Percentiles rank a stretch among this genome's conserved stretches.
Evolutionary conservation across 2,329 filamentous ascomycete species (phyloP).

Genomic region (Botrytis medusae): DNA sequence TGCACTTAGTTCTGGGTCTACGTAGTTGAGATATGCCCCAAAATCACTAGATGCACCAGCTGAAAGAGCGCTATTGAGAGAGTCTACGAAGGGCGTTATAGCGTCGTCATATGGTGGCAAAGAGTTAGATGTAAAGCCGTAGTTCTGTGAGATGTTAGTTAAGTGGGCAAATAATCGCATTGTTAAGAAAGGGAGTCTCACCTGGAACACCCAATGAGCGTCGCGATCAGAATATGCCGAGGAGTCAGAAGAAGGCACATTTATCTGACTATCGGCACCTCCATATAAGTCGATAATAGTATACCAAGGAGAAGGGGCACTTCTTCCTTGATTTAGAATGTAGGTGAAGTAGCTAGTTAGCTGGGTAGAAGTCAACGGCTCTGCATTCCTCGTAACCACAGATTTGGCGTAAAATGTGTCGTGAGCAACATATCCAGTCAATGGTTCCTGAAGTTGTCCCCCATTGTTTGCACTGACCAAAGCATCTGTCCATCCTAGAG

Average conservation of each 20-base stretch:
- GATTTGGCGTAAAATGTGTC: conserved; percentile 30
- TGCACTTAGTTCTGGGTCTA: conserved; percentile 18
- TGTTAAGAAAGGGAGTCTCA: not conserved
- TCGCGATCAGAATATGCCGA: conserved; percentile 25
- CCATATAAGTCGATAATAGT: conserved; percentile 25
- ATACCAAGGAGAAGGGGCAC: conserved; percentile 18
- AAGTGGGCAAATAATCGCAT: no score
- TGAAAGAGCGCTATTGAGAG: conserved; percentile 25
- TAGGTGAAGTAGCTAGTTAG: conserved; percentile 21
- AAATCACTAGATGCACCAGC: conserved; percentile 28
- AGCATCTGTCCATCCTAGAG: conserved; percentile 27
- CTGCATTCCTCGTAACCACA: conserved; percentile 22
- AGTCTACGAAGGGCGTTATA: conserved; percentile 20
- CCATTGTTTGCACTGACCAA: conserved; percentile 25
- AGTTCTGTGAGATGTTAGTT: conserved; percentile 23
- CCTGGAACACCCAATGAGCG: conserved; percentile 26
- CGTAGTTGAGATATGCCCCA: conserved; percentile 24
- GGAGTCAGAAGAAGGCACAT: conserved; percentile 12
- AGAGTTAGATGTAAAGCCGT: conserved; percentile 15
- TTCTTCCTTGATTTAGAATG: conserved; percentile 19
- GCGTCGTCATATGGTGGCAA: conserved; percentile 15
- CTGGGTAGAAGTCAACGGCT: conserved; percentile 20
- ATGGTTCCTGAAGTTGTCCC: not conserved
- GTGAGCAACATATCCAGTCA: conserved; percentile 27
- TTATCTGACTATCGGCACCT: conserved; percentile 23